A percentile compares a stretch with the other conserved stretches of the same genome.
phyloP scores from a whole-genome alignment of 1,139 yeast genomes.

The Geotrichum histeridarum region DNA sequence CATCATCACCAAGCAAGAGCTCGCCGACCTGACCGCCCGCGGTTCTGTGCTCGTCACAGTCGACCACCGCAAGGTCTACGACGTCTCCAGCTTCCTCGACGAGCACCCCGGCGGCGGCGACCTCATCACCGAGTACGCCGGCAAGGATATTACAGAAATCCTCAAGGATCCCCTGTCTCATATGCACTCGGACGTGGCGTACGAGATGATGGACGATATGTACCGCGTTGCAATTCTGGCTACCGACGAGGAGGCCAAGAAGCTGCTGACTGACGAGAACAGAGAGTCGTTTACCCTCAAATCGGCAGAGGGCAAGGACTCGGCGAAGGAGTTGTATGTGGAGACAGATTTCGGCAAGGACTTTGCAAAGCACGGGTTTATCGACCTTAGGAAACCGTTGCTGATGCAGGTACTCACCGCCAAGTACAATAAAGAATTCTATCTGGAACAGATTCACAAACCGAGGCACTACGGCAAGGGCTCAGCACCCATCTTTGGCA shows the following conservation, averaged over 20 bases:
- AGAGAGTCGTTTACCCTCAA: slow-evolving; percentile 27
- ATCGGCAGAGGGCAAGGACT: slow-evolving; percentile 23
- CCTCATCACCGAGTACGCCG: slow-evolving; percentile 67
- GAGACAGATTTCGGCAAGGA: slow-evolving; percentile 76
- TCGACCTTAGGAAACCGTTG: slow-evolving; percentile 79
- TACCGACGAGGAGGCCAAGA: slow-evolving; percentile 55
- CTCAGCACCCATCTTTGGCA: slow-evolving; percentile 82
- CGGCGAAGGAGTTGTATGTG: slow-evolving; percentile 64
- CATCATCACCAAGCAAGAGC: slow-evolving; percentile 41
- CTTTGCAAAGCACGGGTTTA: slow-evolving; percentile 69
- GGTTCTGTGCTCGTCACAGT: slow-evolving; percentile 75
- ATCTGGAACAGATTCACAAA: slow-evolving; percentile 91
- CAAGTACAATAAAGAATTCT: slow-evolving; percentile 76
- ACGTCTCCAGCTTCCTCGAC: slow-evolving; percentile 70
- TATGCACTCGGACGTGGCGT: slow-evolving; percentile 78
- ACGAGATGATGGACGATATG: slow-evolving; percentile 80
- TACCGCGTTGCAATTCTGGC: slow-evolving; percentile 59
- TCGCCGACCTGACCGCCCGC: slow-evolving; percentile 48
- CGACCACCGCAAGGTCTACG: slow-evolving; percentile 69
- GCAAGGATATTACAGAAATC: slow-evolving; percentile 74
- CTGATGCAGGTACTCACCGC: slow-evolving; percentile 71
- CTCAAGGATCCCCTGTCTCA: slow-evolving; percentile 68
- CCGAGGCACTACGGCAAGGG: slow-evolving; percentile 93
- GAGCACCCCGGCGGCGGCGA: slow-evolving; percentile 90
- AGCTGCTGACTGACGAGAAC: slow-evolving; percentile 41